These are phyloP conservation scores for Ramaria rubella DNA, from an alignment of 768 basidiomycete species.

Conservation along the genomic window DNA sequence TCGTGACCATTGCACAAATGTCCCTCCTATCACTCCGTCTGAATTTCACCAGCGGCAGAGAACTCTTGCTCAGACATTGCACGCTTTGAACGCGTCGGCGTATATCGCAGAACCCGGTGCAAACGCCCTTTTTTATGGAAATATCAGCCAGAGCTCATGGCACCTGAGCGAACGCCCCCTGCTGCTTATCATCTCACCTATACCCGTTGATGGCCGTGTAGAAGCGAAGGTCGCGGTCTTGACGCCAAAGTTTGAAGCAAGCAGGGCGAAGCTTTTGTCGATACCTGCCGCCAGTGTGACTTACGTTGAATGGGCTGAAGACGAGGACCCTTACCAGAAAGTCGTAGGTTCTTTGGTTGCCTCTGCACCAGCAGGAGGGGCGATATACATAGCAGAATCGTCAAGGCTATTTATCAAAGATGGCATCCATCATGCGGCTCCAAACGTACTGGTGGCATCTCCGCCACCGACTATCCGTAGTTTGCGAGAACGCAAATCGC, in stretches of 20 bases:
- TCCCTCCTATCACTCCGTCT: conserved; percentile 38
- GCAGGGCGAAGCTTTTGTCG: conserved; percentile 55
- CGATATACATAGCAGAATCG: conserved; percentile 54
- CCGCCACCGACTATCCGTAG: conserved; percentile 50
- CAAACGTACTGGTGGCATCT: conserved; percentile 32
- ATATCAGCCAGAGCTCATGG: conserved; percentile 61
- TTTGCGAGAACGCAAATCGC: conserved; percentile 69
- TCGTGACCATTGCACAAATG: conserved; percentile 39
- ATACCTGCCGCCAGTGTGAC: conserved; percentile 41
- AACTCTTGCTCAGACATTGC: conserved; percentile 43
- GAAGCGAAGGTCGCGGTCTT: conserved; percentile 50
- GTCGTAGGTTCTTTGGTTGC: conserved; percentile 29
- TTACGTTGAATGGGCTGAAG: conserved; percentile 46
- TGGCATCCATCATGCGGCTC: conserved; percentile 44
- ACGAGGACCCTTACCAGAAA: conserved; percentile 56
- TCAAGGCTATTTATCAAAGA: conserved; percentile 60
- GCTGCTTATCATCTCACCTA: conserved; percentile 51
- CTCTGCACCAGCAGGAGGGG: conserved; percentile 24
- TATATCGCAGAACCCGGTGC: conserved; percentile 80
- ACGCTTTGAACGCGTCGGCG: conserved; percentile 47
- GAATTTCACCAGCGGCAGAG: conserved; percentile 52
- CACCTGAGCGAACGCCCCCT: conserved; percentile 72
- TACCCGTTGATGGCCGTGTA: conserved; percentile 20
- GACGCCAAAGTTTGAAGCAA: conserved; percentile 71
- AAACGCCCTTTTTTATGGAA: conserved; percentile 64